Evolutionary conservation across 129 eudicot species (phyloP), one percentile per base, ranked within the genome.

Genomic region (Ambrosia artemisiifolia): DNA sequence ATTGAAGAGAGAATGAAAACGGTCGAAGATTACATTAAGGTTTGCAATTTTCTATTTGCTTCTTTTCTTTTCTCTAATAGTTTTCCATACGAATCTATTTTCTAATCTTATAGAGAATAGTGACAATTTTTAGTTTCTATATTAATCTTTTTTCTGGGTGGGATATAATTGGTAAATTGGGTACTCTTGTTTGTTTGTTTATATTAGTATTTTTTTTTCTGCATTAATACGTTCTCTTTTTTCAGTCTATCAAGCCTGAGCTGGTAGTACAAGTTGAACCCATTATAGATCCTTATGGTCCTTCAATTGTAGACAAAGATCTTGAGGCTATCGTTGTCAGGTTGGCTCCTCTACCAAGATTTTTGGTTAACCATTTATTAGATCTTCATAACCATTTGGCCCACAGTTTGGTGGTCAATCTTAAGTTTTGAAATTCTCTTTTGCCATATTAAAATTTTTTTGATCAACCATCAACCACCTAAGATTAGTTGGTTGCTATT

Each of bases 311-410:
- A 18, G 97, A 95, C 46, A 76, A 81, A 36, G 72, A 88, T 80
- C 83, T 95, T 81, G 97, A 95, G 80, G 99, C 99, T 19, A 85
- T 95, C 70, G 81, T 95, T 77, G 99, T 95, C 79, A 91, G 99
- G 99, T 95, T 48, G 14, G 69, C 71, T 77, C 50, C 48, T 28
- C 47, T 36, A 48, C 35, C 53, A 67, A 28, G 11, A 57, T 72
- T 43, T 59, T 72, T 10, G 76, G 56, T 57, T 72, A 46, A 32
- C 28, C 53, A 36, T 7, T 42, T 12, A 28, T 24, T 67, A 7
- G 19, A 75, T 75, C 38, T 65, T 17, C 17, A 42, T 2, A 30
- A 3, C 44, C 42, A 20, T 30, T 33, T 14, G 57, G 46, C 43
- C 40, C 32, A 44, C 16, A 44, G 59, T 44, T 17, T 24, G 28